Conservation (phyloP, 768 basidiomycete species). For the Collybia mongolica region DNA sequence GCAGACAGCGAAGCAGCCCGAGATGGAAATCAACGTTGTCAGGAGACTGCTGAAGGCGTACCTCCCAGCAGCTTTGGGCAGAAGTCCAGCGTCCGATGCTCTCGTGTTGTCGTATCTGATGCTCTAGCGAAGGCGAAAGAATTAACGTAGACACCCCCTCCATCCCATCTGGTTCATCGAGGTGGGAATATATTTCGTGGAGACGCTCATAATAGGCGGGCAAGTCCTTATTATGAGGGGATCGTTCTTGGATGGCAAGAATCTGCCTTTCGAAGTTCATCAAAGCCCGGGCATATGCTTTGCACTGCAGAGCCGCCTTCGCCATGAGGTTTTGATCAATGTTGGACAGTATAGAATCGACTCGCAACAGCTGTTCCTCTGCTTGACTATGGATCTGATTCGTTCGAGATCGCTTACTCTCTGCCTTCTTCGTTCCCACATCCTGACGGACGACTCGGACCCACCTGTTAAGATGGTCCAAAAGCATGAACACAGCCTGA, state of each 20-base stretch:
- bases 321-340: conserved; percentile 91
- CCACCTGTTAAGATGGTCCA: conserved; percentile 95
- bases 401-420: conserved; percentile 47
- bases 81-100: conserved; percentile 97
- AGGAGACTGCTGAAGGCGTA: conserved; percentile 85
- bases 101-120: conserved; percentile 97
- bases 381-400: conserved; percentile 33
- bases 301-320: conserved; percentile 90
- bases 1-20: conserved; percentile 85
- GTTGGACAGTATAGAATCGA: conserved; percentile 80
- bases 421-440: conserved; percentile 44
- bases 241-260: conserved; percentile 43
- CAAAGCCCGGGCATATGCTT: conserved; percentile 88
- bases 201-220: conserved; percentile 82
- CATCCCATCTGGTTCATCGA: conserved; percentile 99
- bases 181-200: conserved; percentile 93
- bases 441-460: conserved; percentile 75
- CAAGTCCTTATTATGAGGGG: conserved; percentile 45
- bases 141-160: conserved; percentile 92
- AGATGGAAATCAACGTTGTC: conserved; percentile 88
- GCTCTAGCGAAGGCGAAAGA: conserved; percentile 85
- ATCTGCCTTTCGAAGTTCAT: conserved; percentile 94
- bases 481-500: conserved; percentile 89
- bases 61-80: conserved; percentile 99
- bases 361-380: conserved; percentile 61